Evolutionary conservation across 1,284 basidiomycete species (phyloP).

Genomic region (Heterobasidion occidentale): DNA sequence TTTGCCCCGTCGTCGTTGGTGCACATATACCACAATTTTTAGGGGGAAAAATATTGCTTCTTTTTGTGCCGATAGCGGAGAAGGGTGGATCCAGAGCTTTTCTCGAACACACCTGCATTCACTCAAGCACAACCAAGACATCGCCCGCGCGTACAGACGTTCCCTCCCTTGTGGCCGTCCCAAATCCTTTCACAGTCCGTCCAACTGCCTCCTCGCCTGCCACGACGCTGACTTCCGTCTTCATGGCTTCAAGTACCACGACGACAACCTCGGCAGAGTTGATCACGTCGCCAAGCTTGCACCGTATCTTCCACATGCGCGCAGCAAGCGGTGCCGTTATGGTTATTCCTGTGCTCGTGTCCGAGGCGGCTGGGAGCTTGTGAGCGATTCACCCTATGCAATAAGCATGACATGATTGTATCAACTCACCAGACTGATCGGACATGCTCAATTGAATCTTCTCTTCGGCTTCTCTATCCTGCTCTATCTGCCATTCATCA

Average conservation of each 20-base stretch:
- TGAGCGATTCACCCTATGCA: neutral
- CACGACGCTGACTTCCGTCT: slow-evolving; percentile 51
- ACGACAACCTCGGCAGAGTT: slow-evolving; percentile 38
- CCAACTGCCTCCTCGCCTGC: slow-evolving; percentile 40
- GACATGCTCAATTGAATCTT: neutral
- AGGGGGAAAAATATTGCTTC: no score
- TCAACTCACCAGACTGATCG: no score
- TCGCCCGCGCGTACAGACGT: slow-evolving; percentile 36
- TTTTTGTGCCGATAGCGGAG: no score
- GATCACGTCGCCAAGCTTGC: slow-evolving; percentile 35
- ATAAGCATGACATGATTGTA: no score
- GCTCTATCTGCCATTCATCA: slow-evolving; percentile 24
- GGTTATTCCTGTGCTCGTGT: slow-evolving; percentile 9
- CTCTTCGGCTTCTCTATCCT: neutral
- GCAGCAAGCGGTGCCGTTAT: slow-evolving; percentile 42
- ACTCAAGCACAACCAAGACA: slow-evolving; percentile 27
- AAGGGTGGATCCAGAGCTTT: no score
- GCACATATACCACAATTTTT: no score
- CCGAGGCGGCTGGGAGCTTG: neutral
- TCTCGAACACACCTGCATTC: neutral
- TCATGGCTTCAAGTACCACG: slow-evolving; percentile 66
- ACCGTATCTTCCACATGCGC: slow-evolving; percentile 50
- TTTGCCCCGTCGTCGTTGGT: no score
- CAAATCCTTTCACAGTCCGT: slow-evolving; percentile 31
- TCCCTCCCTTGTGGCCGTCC: slow-evolving; percentile 33